Evolutionary conservation across 768 basidiomycete genomes (phyloP), one percentile per base, ranked within the genome.

Genomic region (Auriscalpium vulgare): DNA sequence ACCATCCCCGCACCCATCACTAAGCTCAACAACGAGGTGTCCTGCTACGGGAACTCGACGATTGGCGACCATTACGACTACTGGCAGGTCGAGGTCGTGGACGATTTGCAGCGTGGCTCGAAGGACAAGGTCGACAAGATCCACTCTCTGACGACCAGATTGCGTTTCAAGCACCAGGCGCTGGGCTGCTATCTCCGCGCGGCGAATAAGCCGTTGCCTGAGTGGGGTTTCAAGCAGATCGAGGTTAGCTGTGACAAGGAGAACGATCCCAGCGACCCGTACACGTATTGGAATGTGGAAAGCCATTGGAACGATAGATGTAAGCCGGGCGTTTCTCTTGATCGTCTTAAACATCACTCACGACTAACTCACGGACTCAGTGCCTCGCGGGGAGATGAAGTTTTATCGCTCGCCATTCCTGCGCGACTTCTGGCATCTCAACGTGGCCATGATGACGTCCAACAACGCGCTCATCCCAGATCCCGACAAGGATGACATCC

Each of bases 391-490:
- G 2, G 78, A 95, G 43, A 78, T 80, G 57, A 94, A 90, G 65
- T 81, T 85, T 56, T 97, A 95, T 74, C 78, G 74, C 40, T 95
- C 95, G 1, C 88, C 95, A 0, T 99, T 99, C 80, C 73, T 95
- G 47, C 85, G 89, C 51, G 95, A 99, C 73, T 99, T 99, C 72
- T 95, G 92, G 86, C 95, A 99, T 68, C 82, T 99, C 55, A 99
- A 99, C 66, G 92, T 99, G 23, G 97, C 95, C 8, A 99, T 99
- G 97, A 94, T 95, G 91, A 97, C 95, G 0, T 97, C 97, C 5
- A 99, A 99, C 75, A 99, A 99, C 67, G 95, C 97, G 0, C 85
- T 99, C 54, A 70, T 98, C 43, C 97, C 97, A 1, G 94, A 99
- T 65, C 93, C 95, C 0, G 97, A 99, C 77, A 98, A 98, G 72